Conservation (phyloP, 2,329 filamentous ascomycete genomes). For the Colletotrichum karsti region DNA sequence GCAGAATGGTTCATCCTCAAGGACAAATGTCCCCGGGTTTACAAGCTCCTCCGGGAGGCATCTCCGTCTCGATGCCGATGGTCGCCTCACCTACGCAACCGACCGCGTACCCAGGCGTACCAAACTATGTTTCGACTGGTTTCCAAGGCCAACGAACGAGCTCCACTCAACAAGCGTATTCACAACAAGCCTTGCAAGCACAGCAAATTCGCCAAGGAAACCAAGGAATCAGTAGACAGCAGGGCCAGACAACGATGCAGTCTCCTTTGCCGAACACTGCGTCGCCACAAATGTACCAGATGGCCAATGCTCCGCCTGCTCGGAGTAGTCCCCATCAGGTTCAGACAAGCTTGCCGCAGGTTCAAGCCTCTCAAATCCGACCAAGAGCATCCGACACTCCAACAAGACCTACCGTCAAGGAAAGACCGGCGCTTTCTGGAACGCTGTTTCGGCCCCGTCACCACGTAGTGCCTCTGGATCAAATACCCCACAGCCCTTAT, state of each 20-base stretch:
- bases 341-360: not conserved
- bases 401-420: not conserved
- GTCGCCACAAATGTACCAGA: not conserved
- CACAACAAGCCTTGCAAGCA: not conserved
- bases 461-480: slow-evolving; percentile 35
- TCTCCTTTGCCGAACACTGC: not conserved
- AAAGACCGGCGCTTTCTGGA: slow-evolving; percentile 10
- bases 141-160: not conserved
- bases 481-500: slow-evolving; percentile 51
- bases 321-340: not conserved
- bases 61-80: slow-evolving; percentile 11
- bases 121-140: not conserved
- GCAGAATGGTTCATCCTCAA: not conserved
- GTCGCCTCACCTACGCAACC: slow-evolving; percentile 4
- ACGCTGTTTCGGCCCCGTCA: slow-evolving; percentile 33
- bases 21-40: slow-evolving; percentile 13
- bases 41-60: slow-evolving; percentile 9
- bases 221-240: not conserved
- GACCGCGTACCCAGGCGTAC: not conserved
- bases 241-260: not conserved
- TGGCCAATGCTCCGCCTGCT: not conserved
- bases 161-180: not conserved
- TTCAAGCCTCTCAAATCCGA: not conserved
- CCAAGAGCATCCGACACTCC: not conserved
- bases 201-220: not conserved